These are phyloP conservation scores for Fusarium cyanostomum DNA, from an alignment of 2,329 filamentous ascomycete genomes.

Conservation along the genomic window DNA sequence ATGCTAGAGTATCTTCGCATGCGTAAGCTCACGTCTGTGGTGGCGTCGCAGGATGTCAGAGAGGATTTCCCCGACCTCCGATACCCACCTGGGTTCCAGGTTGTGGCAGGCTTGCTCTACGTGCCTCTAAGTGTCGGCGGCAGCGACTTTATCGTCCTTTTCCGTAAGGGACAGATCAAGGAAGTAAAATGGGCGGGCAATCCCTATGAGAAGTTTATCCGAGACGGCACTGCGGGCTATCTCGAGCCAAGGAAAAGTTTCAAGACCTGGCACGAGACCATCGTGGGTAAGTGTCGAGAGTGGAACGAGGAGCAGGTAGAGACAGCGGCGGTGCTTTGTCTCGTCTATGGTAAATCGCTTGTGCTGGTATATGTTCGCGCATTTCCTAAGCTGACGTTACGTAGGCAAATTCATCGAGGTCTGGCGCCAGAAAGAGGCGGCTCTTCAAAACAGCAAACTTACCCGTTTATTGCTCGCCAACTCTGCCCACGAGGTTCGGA, in stretches of 20 bases:
- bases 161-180: conserved; percentile 78
- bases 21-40: conserved; percentile 76
- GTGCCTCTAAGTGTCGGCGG: conserved; percentile 82
- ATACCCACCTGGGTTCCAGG: conserved; percentile 81
- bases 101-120: conserved; percentile 81
- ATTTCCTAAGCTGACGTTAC: background rate
- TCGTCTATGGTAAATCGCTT: conserved; percentile 77
- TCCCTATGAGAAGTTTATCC: conserved; percentile 81
- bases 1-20: conserved; percentile 87
- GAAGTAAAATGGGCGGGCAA: conserved; percentile 90
- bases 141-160: conserved; percentile 89
- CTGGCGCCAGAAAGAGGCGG: conserved; percentile 89
- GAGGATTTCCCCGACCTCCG: conserved; percentile 83
- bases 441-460: conserved; percentile 81
- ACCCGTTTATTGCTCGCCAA: conserved; percentile 84
- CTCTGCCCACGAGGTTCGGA: conserved; percentile 90
- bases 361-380: background rate
- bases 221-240: conserved; percentile 76
- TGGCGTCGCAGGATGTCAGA: conserved; percentile 79
- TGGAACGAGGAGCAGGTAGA: conserved; percentile 92
- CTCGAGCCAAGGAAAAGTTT: conserved; percentile 84
- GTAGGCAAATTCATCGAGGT: conserved; percentile 83
- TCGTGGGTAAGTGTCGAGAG: conserved; percentile 83
- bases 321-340: conserved; percentile 84
- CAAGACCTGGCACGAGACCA: conserved; percentile 81